A percentile compares a stretch with the other conserved stretches of the same genome.
Conservation (phyloP, 2,329 filamentous ascomycete species). For the Penicillium brasilianum region DNA sequence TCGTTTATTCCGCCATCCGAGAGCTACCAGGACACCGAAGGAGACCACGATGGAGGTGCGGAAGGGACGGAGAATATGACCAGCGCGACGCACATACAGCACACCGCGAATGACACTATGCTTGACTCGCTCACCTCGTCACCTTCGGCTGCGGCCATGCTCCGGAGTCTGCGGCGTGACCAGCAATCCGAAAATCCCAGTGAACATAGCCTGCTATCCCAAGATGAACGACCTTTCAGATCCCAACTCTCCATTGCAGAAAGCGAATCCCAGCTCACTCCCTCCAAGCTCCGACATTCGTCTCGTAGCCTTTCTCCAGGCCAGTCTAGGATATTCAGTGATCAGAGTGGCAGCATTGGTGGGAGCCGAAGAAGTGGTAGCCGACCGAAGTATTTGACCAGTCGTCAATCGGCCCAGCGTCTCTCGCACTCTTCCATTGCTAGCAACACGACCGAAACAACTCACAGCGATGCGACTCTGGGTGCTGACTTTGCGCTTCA, state of each 20-base stretch:
- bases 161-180: conserved; percentile 46
- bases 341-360: conserved; percentile 33
- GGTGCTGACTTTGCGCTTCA: conserved; percentile 82
- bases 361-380: conserved; percentile 42
- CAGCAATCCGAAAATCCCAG: conserved; percentile 38
- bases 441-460: conserved; percentile 63
- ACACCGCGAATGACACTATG: conserved; percentile 42
- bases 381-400: conserved; percentile 61
- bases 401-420: conserved; percentile 61
- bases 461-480: conserved; percentile 73
- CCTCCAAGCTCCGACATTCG: conserved; percentile 32
- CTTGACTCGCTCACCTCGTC: conserved; percentile 52
- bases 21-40: conserved; percentile 21
- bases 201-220: conserved; percentile 29
- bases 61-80: conserved; percentile 19
- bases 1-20: conserved; percentile 36
- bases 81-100: conserved; percentile 25
- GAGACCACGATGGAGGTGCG: conserved; percentile 11
- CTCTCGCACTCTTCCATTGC: conserved; percentile 63
- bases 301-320: conserved; percentile 38
- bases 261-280: conserved; percentile 34
- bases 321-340: conserved; percentile 33
- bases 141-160: conserved; percentile 51
- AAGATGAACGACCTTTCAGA: conserved; percentile 29
- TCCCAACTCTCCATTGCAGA: conserved; percentile 29